A percentile compares a stretch with the other conserved stretches of the same genome.
Evolutionary conservation across 2,329 filamentous ascomycete species (phyloP).

Genomic region (Claviceps sp.): DNA sequence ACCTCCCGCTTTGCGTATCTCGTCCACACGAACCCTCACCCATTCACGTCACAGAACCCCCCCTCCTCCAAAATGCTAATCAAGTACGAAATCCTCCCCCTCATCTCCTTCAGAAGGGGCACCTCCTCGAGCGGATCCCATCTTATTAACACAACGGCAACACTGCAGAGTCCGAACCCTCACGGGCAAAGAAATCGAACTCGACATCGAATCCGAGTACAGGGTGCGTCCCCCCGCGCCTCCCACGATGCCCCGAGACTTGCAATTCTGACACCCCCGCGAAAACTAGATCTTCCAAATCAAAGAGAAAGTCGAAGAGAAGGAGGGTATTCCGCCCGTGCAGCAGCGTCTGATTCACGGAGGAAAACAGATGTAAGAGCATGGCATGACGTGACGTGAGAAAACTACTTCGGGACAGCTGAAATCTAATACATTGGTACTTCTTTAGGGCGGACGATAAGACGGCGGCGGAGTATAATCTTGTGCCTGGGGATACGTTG

Average conservation of each 20-base stretch:
- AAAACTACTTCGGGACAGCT: too few species aligned
- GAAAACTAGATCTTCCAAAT: slow-evolving; percentile 67
- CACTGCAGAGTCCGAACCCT: slow-evolving; percentile 75
- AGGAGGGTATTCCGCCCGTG: slow-evolving; percentile 93
- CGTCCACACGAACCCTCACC: too few species aligned
- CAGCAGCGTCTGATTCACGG: slow-evolving; percentile 94
- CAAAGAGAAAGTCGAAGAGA: slow-evolving; percentile 98
- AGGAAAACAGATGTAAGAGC: slow-evolving; percentile 88
- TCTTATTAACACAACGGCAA: too few species aligned
- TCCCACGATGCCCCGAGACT: too few species aligned
- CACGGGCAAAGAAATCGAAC: slow-evolving; percentile 96
- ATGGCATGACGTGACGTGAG: too few species aligned
- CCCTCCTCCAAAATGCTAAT: slow-evolving; percentile 27
- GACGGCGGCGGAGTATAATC: slow-evolving; percentile 76
- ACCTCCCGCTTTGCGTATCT: too few species aligned
- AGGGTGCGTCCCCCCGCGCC: slow-evolving; percentile 44
- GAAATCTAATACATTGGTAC: background rate
- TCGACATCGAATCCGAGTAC: slow-evolving; percentile 90
- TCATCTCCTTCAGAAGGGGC: too few species aligned
- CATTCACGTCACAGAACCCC: background rate
- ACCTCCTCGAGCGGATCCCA: too few species aligned
- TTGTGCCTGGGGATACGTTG: slow-evolving; percentile 84
- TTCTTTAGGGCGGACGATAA: slow-evolving; percentile 76
- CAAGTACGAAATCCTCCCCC: slow-evolving; percentile 26
- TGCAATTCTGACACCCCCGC: too few species aligned